A percentile compares a stretch with the other conserved stretches of the same genome.
These are phyloP conservation scores for Pseudopyrenochaeta lycopersici DNA, from an alignment of 2,329 filamentous ascomycete genomes.

Conservation along the genomic window DNA sequence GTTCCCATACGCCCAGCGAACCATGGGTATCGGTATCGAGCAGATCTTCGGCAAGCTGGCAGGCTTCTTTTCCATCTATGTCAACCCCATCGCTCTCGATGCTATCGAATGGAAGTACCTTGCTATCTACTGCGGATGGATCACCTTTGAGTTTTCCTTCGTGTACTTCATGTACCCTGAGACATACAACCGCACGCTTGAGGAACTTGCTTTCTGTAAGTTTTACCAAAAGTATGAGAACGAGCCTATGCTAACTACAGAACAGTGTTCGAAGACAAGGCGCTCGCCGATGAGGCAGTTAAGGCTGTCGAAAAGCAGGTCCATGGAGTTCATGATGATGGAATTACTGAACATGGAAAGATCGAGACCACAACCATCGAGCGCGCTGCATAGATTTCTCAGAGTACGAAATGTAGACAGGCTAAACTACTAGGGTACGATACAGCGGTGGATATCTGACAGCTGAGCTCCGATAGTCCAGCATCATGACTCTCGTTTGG, in stretches of 20 bases:
- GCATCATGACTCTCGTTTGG: not conserved
- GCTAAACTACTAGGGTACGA: not conserved
- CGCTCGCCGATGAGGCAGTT: constrained; percentile 42
- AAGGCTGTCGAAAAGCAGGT: constrained; percentile 47
- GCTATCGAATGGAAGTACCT: constrained; percentile 65
- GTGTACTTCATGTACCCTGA: constrained; percentile 70
- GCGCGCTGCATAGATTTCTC: constrained; percentile 19
- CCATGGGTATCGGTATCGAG: constrained; percentile 67
- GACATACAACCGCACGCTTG: constrained; percentile 62
- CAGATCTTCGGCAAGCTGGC: constrained; percentile 63
- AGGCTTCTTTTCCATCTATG: constrained; percentile 57
- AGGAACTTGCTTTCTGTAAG: constrained; percentile 67
- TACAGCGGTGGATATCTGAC: not conserved
- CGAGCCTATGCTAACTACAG: constrained; percentile 9
- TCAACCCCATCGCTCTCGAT: constrained; percentile 68
- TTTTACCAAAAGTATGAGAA: not conserved
- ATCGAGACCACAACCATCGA: constrained; percentile 26
- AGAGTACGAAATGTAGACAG: not conserved
- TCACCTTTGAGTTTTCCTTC: constrained; percentile 62
- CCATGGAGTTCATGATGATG: constrained; percentile 27
- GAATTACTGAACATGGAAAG: constrained; percentile 19
- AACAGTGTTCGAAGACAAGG: constrained; percentile 48
- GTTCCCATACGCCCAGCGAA: constrained; percentile 66
- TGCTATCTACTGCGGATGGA: constrained; percentile 65
- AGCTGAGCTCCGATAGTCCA: not conserved